phyloP scores from a whole-genome alignment of 2,329 filamentous ascomycete species.

The Exophiala sp. region DNA sequence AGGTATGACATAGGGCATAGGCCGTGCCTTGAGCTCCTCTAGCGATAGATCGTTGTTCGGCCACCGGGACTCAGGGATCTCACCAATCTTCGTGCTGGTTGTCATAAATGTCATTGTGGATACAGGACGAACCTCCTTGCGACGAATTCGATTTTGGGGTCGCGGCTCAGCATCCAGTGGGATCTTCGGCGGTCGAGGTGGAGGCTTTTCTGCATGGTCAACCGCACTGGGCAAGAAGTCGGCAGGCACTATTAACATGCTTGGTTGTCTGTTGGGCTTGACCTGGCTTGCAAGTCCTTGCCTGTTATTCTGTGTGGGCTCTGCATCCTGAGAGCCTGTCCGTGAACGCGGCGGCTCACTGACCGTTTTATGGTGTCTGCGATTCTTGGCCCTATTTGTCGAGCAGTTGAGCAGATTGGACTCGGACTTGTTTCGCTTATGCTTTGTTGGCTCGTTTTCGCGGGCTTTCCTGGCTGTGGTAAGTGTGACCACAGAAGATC shows the following conservation, averaged over 20 bases:
- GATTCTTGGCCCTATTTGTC: not conserved
- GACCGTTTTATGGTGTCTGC: not conserved
- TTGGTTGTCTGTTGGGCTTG: slow-evolving; percentile 13
- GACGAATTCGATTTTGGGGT: not conserved
- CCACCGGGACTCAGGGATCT: slow-evolving; percentile 41
- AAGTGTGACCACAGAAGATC: slow-evolving; percentile 22
- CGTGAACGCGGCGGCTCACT: not conserved
- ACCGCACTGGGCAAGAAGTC: slow-evolving; percentile 17
- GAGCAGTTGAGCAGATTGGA: slow-evolving; percentile 1
- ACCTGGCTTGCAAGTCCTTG: not conserved
- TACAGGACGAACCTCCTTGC: slow-evolving; percentile 12
- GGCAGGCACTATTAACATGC: slow-evolving; percentile 24
- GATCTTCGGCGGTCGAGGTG: slow-evolving; percentile 16
- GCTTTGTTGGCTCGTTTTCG: slow-evolving; percentile 7
- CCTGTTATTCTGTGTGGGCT: not conserved
- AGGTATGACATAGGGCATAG: slow-evolving; percentile 21
- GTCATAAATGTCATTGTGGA: slow-evolving; percentile 53
- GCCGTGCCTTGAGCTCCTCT: slow-evolving; percentile 6
- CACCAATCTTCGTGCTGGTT: slow-evolving; percentile 64
- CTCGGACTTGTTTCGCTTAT: slow-evolving; percentile 11
- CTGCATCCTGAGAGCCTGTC: not conserved
- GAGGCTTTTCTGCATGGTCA: not conserved
- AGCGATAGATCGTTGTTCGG: slow-evolving; percentile 7
- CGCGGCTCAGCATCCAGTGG: slow-evolving; percentile 12
- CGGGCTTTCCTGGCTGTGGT: slow-evolving; percentile 12